A percentile compares a stretch with the other conserved stretches of the same genome.
Conservation (phyloP, 306 rosid species). For the Glycine tomentella region DNA sequence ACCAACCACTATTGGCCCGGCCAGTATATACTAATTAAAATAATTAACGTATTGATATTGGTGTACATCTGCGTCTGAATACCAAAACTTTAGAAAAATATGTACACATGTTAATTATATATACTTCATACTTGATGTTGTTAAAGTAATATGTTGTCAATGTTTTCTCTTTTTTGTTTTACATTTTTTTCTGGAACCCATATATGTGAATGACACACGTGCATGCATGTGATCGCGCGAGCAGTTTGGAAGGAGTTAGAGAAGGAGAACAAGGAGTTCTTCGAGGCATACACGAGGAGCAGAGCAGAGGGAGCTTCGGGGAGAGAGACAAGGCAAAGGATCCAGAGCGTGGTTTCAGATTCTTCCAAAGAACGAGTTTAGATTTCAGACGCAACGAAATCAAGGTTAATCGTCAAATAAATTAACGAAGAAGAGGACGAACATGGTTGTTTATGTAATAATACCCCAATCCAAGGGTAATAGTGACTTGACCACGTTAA, state of each 20-base stretch:
- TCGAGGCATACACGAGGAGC: conserved; percentile 66
- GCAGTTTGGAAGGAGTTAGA: conserved; percentile 95
- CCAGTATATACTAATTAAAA: not conserved
- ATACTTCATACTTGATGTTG: not conserved
- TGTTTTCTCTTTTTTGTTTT: no score
- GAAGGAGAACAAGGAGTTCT: conserved; percentile 95
- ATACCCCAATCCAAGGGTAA: not conserved
- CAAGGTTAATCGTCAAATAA: conserved; percentile 11
- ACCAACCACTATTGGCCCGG: not conserved
- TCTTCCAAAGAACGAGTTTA: conserved; percentile 48
- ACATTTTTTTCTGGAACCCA: no score
- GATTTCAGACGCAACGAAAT: conserved; percentile 39
- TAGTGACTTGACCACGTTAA: not conserved
- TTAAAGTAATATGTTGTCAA: no score
- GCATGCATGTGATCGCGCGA: conserved; percentile 45
- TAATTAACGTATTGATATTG: not conserved
- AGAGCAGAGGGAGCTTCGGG: conserved; percentile 53
- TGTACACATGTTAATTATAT: not conserved
- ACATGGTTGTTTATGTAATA: conserved; percentile 21
- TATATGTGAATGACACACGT: conserved; percentile 10
- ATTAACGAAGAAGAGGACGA: not conserved
- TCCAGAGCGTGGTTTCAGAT: conserved; percentile 52
- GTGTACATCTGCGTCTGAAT: not conserved
- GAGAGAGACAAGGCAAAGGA: conserved; percentile 53
- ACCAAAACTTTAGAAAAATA: not conserved